Percentiles rank a stretch among this genome's conserved stretches.
These are phyloP conservation scores for Zygosaccharomyces pseudorouxii DNA, from an alignment of 805 yeast species.

Conservation along the genomic window DNA sequence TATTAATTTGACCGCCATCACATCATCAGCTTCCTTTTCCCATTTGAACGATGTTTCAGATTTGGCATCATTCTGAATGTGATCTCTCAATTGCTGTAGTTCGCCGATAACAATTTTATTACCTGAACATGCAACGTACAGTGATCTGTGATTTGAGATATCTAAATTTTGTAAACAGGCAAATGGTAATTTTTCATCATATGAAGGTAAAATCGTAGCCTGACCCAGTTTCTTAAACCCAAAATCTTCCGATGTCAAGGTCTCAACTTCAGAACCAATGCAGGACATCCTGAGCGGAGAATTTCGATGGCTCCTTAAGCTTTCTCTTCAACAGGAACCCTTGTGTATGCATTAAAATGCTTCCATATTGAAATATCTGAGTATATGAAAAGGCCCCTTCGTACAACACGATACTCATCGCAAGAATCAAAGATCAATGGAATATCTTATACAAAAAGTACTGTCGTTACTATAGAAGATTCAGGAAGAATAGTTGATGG, in stretches of 20 bases:
- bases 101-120: conserved; percentile 36
- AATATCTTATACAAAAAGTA: not conserved
- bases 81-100: conserved; percentile 33
- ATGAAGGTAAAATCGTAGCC: conserved; percentile 35
- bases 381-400: not conserved
- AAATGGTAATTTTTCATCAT: conserved; percentile 37
- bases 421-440: not conserved
- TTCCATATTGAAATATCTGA: no score
- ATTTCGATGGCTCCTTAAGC: no score
- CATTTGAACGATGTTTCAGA: conserved; percentile 11
- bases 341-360: no score
- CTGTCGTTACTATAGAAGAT: no score
- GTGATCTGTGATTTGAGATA: conserved; percentile 32
- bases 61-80: conserved; percentile 21
- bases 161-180: conserved; percentile 37
- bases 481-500: no score
- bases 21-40: conserved; percentile 20
- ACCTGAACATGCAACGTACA: conserved; percentile 40
- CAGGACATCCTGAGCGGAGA: conserved; percentile 13
- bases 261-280: conserved; percentile 23
- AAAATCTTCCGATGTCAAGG: conserved; percentile 38
- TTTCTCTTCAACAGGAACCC: no score
- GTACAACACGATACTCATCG: not conserved
- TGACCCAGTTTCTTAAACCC: conserved; percentile 42
- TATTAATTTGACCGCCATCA: conserved; percentile 34